These are phyloP conservation scores for Colletotrichum aenigma DNA, from an alignment of 2,329 filamentous ascomycete genomes.

Conservation along the genomic window DNA sequence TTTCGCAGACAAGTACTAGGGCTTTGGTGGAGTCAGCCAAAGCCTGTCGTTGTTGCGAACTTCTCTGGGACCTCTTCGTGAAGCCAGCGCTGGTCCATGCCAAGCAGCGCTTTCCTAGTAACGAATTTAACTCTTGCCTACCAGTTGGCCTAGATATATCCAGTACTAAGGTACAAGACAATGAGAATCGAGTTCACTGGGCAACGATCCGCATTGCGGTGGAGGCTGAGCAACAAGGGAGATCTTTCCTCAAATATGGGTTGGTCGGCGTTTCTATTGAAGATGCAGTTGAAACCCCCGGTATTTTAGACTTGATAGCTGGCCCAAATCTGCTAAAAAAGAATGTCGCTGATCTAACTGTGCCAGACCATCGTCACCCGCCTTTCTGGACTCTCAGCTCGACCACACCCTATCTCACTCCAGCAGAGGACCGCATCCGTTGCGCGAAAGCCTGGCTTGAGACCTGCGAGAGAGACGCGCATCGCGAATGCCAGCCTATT, in stretches of 20 bases:
- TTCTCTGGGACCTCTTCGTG: no score
- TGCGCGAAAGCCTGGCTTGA: background rate
- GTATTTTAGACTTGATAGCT: background rate
- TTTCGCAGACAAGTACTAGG: no score
- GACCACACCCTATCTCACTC: background rate
- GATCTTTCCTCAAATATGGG: background rate
- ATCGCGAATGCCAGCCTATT: background rate
- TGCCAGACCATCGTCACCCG: background rate
- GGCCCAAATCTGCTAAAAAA: background rate
- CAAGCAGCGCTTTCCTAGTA: no score
- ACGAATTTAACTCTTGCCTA: no score
- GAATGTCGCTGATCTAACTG: rapidly evolving
- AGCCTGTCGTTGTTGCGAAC: no score
- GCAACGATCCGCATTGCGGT: background rate
- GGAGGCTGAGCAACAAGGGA: background rate
- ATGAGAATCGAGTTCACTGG: background rate
- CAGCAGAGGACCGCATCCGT: background rate
- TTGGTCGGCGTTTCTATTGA: background rate
- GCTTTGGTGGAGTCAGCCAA: no score
- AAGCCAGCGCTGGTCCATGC: no score
- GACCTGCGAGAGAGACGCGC: background rate
- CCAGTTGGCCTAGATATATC: background rate
- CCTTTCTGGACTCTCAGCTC: background rate
- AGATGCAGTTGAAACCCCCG: background rate
- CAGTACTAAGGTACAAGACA: background rate